phyloP scores from a whole-genome alignment of 768 basidiomycete genomes.

The Pulveroboletus sp. region DNA sequence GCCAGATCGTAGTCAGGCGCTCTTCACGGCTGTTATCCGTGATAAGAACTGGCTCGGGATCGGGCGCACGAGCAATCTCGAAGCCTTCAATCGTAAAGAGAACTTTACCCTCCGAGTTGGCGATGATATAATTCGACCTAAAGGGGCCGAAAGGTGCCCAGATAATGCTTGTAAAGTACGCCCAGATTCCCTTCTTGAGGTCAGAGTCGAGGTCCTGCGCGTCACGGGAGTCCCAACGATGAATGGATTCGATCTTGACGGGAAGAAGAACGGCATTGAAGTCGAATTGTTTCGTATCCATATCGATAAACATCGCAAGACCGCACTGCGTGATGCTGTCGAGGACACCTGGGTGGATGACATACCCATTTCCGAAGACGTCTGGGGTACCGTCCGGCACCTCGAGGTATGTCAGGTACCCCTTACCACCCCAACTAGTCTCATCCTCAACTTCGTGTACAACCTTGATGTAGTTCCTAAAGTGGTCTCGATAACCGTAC shows the following conservation, averaged over 20 bases:
- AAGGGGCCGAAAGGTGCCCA: conserved; percentile 26
- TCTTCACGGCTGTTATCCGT: conserved; percentile 26
- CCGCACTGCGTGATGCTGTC: conserved; percentile 33
- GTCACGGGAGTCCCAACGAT: conserved; percentile 28
- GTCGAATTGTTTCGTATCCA: conserved; percentile 29
- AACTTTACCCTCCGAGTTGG: conserved; percentile 27
- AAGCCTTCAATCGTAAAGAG: conserved; percentile 34
- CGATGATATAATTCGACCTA: conserved; percentile 27
- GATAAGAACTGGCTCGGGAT: conserved; percentile 24
- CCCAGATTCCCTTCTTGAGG: conserved; percentile 30
- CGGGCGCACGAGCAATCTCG: conserved; percentile 32
- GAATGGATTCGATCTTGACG: conserved; percentile 29
- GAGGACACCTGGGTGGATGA: conserved; percentile 32
- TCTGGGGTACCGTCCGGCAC: conserved; percentile 22
- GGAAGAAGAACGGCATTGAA: conserved; percentile 32
- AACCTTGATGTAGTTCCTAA: conserved; percentile 26
- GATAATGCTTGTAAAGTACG: conserved; percentile 23
- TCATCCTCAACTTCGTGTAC: conserved; percentile 29
- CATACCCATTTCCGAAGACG: conserved; percentile 29
- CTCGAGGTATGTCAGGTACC: conserved; percentile 25
- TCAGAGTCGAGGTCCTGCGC: conserved; percentile 23
- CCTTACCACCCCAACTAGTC: conserved; percentile 25
- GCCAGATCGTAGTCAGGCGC: conserved; percentile 32
- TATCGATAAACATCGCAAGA: conserved; percentile 30
- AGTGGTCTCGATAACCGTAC: conserved; percentile 23